Base-by-base conservation (phyloP, 177 flowering plant genomes). In the Tripterygium wilfordii region DNA sequence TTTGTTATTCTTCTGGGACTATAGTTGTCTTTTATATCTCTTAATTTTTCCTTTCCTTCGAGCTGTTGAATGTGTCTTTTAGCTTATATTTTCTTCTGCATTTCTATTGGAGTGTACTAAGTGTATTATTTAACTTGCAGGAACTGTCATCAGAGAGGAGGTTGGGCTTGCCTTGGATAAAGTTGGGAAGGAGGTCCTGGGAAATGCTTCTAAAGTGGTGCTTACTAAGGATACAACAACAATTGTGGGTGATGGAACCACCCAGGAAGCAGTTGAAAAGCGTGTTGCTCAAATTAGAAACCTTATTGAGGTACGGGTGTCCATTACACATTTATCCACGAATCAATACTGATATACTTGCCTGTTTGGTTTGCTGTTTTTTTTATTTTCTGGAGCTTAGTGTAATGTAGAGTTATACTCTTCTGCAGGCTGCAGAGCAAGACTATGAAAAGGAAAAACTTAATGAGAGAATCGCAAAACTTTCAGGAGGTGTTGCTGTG, bases 401-500 rank as follows among this genome's bases (percentile, higher is more conserved):
- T 28, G 7, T 10, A 28, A 28, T 28, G 10, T 28, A 28, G 10
- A 28, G 7, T 10, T 4, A 5, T 28, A 10, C 30, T 31, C 37
- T 56, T 26, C 8, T 61, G 52, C 68, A 88, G 98, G 88, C 59
- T 36, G 82, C 96, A 19, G 96, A 92, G 54, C 97, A 89, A 64
- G 99, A 89, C 3, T 92, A 89, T 54, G 99, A 92, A 50, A 89
- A 65, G 63, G 99, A 92, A 45, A 92, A 87, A 45, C 85, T 92
- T 10, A 89, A 83, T 67, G 97, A 92, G 59, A 82, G 99, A 64
- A 87, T 92, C 60, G 99, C 99, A 23, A 92, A 92, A 41, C 70
- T 92, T 14, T 92, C 99, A 1, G 99, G 99, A 50, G 97, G 99
- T 51, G 99, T 92, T 57, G 99, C 99, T 50, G 97, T 92, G 21